Evolutionary conservation across 2,329 filamentous ascomycete genomes (phyloP), one percentile per base, ranked within the genome.

Genomic region (Cercospora citrullina): DNA sequence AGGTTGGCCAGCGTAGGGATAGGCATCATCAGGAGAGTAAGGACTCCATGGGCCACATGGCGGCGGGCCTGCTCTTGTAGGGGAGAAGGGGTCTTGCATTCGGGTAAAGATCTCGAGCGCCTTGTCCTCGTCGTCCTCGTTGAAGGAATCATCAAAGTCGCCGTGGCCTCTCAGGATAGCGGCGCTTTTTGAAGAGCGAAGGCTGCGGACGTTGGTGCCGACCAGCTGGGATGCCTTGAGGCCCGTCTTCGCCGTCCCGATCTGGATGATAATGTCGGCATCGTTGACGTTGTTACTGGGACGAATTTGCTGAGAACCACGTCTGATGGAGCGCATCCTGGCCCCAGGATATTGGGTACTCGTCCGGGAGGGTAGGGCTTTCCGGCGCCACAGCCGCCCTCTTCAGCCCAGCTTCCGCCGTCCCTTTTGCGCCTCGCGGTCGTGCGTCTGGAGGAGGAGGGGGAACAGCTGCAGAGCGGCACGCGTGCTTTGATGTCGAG

Each of bases 21-120:
- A 68, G 10, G 70, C 45, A 61, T 71, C 66, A 55, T 72, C 70
- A 60, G 71, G 68, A 23, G 69, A 71, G 67, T 70, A 72, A 53
- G 66, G 69, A 51, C 30, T 60, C 58, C 67, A 66, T 58, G 63
- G 48, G 28, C 57, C 68, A 66, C 57, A 64, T 59, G 67, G 59
- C 39, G 36, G 28, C 14, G 60, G 55, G 18, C 55, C 51, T 39
- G 33, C 45, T 36, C 28, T 36, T 58, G 23, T 26, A 30, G 48
- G 60, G 36, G 70, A 66, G 23, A 67, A 62, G 9, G 66, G 66
- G n/a, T 68, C 64, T 60, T 69, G 62, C 68, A 72, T 70, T 31
- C 66, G 68, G 1, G 65, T 63, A 33, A 69, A 65, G 28, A 66
- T 64, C 55, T 68, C 66, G 42, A 69, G 55, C 31, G 69, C 68